These are phyloP conservation scores for Pezizomycotina sp. DNA, from an alignment of 2,329 filamentous ascomycete species.

Conservation along the genomic window DNA sequence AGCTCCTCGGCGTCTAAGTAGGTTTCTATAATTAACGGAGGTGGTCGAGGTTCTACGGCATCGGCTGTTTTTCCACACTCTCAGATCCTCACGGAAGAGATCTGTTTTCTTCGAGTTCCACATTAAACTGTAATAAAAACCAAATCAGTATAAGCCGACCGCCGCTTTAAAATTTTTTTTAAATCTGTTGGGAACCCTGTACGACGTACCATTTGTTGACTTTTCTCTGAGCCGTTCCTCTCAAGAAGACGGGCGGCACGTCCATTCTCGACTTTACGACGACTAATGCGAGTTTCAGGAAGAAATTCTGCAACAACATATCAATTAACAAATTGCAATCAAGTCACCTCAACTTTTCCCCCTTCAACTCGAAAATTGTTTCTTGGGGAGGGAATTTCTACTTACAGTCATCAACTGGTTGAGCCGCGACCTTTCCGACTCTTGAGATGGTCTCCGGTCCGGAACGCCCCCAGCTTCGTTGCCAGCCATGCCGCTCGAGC, in stretches of 20 bases:
- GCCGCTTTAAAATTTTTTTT: too few species aligned
- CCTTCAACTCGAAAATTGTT: slow-evolving; percentile 1
- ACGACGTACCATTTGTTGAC: slow-evolving; percentile 20
- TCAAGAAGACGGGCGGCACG: slow-evolving; percentile 16
- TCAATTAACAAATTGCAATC: background rate
- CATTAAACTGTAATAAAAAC: slow-evolving; percentile 85
- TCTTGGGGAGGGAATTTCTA: slow-evolving; percentile 1
- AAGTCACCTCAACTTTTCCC: too few species aligned
- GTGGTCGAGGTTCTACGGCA: slow-evolving; percentile 58
- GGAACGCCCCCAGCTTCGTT: slow-evolving; percentile 11
- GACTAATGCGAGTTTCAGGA: slow-evolving; percentile 18
- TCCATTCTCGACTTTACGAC: slow-evolving; percentile 18
- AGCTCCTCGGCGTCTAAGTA: slow-evolving; percentile 68
- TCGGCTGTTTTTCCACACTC: slow-evolving; percentile 68
- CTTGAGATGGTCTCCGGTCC: too few species aligned
- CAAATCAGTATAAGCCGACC: too few species aligned
- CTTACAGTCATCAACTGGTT: slow-evolving; percentile 19
- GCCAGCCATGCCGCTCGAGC: slow-evolving; percentile 6
- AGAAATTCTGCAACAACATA: slow-evolving; percentile 11
- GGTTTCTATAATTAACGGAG: slow-evolving; percentile 75
- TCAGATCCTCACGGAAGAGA: slow-evolving; percentile 64
- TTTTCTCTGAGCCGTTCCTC: slow-evolving; percentile 16
- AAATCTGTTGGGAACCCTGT: too few species aligned
- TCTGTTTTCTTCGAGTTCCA: slow-evolving; percentile 88
- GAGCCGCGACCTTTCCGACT: slow-evolving; percentile 16